These are phyloP conservation scores for Fusarium floridanum DNA, from an alignment of 2,329 filamentous ascomycete genomes.

Conservation along the genomic window DNA sequence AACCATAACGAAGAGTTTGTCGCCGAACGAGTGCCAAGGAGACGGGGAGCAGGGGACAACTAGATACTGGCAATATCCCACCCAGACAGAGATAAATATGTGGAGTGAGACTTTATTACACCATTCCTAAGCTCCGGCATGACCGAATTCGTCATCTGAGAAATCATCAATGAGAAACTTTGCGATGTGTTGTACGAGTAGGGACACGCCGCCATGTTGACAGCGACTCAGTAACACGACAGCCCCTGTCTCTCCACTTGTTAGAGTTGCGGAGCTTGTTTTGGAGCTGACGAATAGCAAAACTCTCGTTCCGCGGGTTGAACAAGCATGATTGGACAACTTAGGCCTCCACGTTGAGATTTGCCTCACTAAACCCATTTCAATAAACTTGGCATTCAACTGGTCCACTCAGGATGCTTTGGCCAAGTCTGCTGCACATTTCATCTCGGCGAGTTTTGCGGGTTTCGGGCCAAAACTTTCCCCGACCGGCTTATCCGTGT, in stretches of 20 bases:
- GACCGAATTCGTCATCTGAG: neutral
- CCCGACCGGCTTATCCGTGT: neutral
- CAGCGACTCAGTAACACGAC: neutral
- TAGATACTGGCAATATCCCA: neutral
- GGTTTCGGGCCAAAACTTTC: neutral
- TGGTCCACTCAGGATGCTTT: neutral
- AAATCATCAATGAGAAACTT: neutral
- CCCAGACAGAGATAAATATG: neutral
- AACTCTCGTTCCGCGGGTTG: neutral
- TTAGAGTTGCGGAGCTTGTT: neutral
- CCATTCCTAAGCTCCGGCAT: neutral
- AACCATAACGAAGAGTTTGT: no score
- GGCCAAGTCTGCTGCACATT: neutral
- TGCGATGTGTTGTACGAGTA: neutral
- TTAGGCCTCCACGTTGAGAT: neutral
- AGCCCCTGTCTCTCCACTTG: neutral
- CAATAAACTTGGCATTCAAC: neutral
- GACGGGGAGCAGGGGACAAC: no score
- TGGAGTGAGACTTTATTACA: neutral
- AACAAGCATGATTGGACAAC: neutral
- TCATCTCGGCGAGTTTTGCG: neutral
- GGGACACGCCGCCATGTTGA: neutral
- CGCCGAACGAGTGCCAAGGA: no score
- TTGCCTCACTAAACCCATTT: neutral
- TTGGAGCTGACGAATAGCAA: neutral